Conservation (phyloP, 305 asterid genomes). For the Fraxinus nigra region DNA sequence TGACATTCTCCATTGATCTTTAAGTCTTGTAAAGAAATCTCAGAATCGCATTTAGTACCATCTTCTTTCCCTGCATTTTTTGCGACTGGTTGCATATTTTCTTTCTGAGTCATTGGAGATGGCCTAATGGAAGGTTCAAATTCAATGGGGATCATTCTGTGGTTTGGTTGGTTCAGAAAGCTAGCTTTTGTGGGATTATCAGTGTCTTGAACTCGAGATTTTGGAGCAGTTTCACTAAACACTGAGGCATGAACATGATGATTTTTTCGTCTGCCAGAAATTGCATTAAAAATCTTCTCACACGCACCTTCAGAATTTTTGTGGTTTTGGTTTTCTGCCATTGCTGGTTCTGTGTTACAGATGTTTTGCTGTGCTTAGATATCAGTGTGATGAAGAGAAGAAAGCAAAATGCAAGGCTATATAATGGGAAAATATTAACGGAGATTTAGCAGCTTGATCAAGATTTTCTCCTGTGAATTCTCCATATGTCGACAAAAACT, state of each 20-base stretch:
- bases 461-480: not conserved
- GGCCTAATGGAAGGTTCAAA: not conserved
- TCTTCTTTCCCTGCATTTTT: not conserved
- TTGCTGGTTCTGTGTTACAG: not conserved
- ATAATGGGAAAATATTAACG: slow-evolving; percentile 13
- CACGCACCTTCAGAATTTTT: not conserved
- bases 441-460: not conserved
- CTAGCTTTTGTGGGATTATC: not conserved
- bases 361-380: not conserved
- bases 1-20: not conserved
- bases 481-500: not conserved
- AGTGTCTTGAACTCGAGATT: not conserved
- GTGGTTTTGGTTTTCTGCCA: slow-evolving; percentile 19
- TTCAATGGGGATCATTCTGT: not conserved
- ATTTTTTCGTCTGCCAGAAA: not conserved
- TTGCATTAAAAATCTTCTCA: slow-evolving; percentile 9
- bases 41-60: not conserved
- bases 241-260: not conserved
- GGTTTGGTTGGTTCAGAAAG: not conserved
- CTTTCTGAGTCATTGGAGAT: not conserved
- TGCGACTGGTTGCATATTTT: not conserved
- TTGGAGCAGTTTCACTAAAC: not conserved
- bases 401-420: not conserved
- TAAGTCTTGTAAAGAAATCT: not conserved
- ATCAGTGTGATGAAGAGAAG: slow-evolving; percentile 7